phyloP scores from a whole-genome alignment of 805 yeast genomes.

The Lipomyces chichibuensis region DNA sequence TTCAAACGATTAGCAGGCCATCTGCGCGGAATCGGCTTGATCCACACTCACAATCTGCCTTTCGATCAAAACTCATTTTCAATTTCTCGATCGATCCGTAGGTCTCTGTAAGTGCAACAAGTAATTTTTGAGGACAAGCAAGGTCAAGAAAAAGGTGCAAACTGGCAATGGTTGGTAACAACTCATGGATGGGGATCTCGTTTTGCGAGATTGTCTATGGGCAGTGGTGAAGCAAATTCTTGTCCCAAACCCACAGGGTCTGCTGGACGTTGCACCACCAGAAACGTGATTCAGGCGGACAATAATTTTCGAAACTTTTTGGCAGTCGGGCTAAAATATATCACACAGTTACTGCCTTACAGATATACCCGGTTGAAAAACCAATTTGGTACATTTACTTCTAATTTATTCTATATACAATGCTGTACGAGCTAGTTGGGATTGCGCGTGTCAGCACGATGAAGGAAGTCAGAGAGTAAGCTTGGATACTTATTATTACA shows the following conservation, averaged over 20 bases:
- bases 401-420: slow-evolving; percentile 39
- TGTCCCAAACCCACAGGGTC: no score
- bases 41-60: slow-evolving; percentile 21
- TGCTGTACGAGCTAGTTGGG: slow-evolving; percentile 90
- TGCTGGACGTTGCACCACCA: no score
- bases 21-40: neutral
- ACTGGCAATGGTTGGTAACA: neutral
- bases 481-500: neutral
- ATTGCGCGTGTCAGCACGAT: slow-evolving; percentile 76
- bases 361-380: neutral
- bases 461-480: slow-evolving; percentile 63
- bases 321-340: neutral
- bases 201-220: neutral
- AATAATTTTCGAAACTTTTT: no score
- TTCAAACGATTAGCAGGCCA: neutral
- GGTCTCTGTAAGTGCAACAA: neutral
- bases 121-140: neutral
- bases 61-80: slow-evolving; percentile 29
- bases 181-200: neutral
- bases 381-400: neutral
- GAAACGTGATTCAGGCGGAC: no score
- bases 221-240: no score
- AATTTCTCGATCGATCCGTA: neutral
- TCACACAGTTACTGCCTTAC: neutral
- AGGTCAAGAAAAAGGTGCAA: neutral